Evolutionary conservation across 2,329 filamentous ascomycete genomes (phyloP).

Genomic region (Amauroascus verrucosus): DNA sequence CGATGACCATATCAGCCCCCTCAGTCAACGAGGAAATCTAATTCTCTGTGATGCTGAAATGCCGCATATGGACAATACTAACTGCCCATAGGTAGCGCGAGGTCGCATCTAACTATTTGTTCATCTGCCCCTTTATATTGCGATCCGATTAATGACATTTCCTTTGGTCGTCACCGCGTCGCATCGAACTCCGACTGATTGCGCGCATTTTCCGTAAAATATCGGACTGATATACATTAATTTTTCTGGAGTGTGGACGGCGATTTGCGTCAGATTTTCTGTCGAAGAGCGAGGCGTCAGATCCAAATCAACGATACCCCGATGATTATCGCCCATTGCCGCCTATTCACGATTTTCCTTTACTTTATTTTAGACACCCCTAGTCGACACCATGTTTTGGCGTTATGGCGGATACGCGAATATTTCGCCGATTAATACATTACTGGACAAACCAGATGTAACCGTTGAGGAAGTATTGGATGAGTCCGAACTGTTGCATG

Average conservation of each 20-base stretch:
- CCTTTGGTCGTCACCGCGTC: conserved; percentile 3
- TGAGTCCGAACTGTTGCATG: conserved; percentile 90
- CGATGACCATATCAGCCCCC: not conserved
- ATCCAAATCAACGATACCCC: not conserved
- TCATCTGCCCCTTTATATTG: not conserved
- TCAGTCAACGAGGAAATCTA: not conserved
- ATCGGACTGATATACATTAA: not conserved
- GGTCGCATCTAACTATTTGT: not conserved
- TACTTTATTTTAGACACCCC: not conserved
- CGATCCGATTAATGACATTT: conserved; percentile 12
- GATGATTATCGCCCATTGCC: not conserved
- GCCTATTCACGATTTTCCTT: not conserved
- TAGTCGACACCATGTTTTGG: conserved; percentile 80
- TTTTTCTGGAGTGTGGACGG: not conserved
- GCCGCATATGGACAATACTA: not conserved
- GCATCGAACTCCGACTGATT: not conserved
- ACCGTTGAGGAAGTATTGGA: conserved; percentile 92
- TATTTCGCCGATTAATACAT: conserved; percentile 89
- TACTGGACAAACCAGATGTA: conserved; percentile 91
- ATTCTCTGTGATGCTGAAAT: not conserved
- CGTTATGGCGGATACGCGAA: conserved; percentile 98
- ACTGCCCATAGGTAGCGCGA: not conserved
- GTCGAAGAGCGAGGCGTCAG: not conserved
- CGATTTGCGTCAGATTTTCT: not conserved
- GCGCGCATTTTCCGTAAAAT: not conserved